phyloP scores from a whole-genome alignment of 176 grass and related monocot species.

The Raddia guianensis region DNA sequence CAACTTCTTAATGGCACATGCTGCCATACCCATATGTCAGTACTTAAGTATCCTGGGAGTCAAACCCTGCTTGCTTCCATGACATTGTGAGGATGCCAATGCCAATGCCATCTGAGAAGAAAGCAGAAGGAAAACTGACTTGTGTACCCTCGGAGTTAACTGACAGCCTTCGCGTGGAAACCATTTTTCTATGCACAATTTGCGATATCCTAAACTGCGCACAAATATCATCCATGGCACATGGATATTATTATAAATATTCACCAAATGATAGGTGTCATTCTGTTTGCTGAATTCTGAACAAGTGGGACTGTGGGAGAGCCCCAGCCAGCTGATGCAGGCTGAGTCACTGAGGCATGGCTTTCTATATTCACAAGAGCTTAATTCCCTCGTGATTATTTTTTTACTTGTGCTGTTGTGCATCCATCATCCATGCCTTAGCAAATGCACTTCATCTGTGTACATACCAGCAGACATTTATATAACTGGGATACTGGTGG shows the following conservation, averaged over 20 bases:
- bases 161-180: constrained; percentile 32
- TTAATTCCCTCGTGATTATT: constrained; percentile 41
- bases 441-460: constrained; percentile 19
- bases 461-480: constrained; percentile 35
- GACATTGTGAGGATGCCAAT: constrained; percentile 26
- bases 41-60: constrained; percentile 34
- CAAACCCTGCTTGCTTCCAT: constrained; percentile 50
- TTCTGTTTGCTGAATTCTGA: constrained; percentile 60
- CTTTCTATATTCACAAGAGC: constrained; percentile 41
- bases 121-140: constrained; percentile 53
- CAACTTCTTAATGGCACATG: constrained; percentile 68
- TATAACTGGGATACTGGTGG: constrained; percentile 53
- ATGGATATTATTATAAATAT: constrained; percentile 35
- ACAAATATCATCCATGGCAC: neutral
- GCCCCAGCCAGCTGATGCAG: constrained; percentile 41
- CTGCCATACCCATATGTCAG: constrained; percentile 29
- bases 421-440: constrained; percentile 36
- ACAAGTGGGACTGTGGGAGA: constrained; percentile 46
- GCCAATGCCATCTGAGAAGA: constrained; percentile 39
- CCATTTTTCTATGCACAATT: neutral
- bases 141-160: constrained; percentile 42
- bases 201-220: neutral
- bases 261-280: constrained; percentile 47
- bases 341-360: constrained; percentile 41
- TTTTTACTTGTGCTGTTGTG: constrained; percentile 38